These are phyloP conservation scores for Rutidosis leptorrhynchoides DNA, from an alignment of 129 eudicot genomes.

Conservation along the genomic window DNA sequence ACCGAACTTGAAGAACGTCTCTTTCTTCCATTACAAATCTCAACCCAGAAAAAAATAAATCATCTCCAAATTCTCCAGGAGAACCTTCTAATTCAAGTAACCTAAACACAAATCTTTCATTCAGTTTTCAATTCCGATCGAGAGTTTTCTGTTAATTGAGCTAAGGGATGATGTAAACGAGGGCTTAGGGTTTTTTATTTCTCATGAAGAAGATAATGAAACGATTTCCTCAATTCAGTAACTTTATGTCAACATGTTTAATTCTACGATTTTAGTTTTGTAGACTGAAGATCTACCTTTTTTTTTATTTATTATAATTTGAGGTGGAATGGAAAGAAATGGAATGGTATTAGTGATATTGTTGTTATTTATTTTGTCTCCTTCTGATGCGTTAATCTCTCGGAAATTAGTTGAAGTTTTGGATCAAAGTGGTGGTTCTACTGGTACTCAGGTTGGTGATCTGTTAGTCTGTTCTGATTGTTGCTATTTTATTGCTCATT, in stretches of 20 bases:
- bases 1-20: neutral
- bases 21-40: neutral
- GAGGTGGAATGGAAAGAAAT: slow-evolving; percentile 31
- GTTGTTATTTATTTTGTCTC: slow-evolving; percentile 15
- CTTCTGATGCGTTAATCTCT: slow-evolving; percentile 19
- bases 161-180: neutral
- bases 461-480: slow-evolving; percentile 2
- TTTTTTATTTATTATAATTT: too few species aligned
- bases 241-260: slow-evolving; percentile 14
- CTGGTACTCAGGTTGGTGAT: slow-evolving; percentile 25
- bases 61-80: neutral
- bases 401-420: slow-evolving; percentile 16
- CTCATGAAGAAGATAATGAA: neutral
- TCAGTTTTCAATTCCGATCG: neutral
- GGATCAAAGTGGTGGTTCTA: slow-evolving; percentile 19
- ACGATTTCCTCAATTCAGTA: slow-evolving; percentile 12
- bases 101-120: neutral
- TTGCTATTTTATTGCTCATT: neutral
- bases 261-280: slow-evolving; percentile 11
- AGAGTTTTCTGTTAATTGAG: neutral
- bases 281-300: slow-evolving; percentile 18
- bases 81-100: neutral
- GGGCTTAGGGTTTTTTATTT: slow-evolving; percentile 8
- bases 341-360: slow-evolving; percentile 22
- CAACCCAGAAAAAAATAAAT: neutral